These are phyloP conservation scores for Aspergillus fructus DNA, from an alignment of 2,329 filamentous ascomycete species.

Conservation along the genomic window DNA sequence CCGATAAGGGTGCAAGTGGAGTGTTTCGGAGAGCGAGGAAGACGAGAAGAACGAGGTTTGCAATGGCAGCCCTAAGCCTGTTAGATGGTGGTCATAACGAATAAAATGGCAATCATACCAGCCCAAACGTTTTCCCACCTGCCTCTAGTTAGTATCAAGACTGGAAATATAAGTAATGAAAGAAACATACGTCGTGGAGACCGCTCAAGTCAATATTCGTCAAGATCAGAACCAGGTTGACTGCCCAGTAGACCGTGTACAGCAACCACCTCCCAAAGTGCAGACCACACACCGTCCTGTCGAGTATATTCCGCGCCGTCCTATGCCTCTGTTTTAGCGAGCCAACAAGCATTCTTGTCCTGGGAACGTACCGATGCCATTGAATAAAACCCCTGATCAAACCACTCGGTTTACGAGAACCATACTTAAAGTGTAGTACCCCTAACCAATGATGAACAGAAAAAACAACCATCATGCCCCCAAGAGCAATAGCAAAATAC, in stretches of 20 bases:
- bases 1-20: not conserved
- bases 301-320: not conserved
- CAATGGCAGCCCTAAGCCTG: not conserved
- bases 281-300: not conserved
- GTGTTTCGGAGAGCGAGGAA: not conserved
- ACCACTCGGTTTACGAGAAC: not conserved
- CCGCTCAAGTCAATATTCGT: not conserved
- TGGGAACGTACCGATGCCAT: not conserved
- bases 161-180: not conserved
- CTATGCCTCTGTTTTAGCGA: too few relatives aligned
- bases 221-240: not conserved
- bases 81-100: not conserved
- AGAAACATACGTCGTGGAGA: not conserved
- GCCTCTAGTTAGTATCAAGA: not conserved
- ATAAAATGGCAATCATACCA: not conserved
- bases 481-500: too few relatives aligned
- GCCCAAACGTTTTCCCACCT: not conserved
- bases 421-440: not conserved
- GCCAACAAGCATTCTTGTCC: too few relatives aligned
- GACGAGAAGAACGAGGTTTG: not conserved
- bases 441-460: too few relatives aligned
- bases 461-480: too few relatives aligned
- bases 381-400: not conserved
- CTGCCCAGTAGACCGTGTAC: conserved; percentile 1
- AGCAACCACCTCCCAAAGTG: not conserved